These are phyloP conservation scores for Thelonectria discophora DNA, from an alignment of 2,329 filamentous ascomycete genomes.

Conservation along the genomic window DNA sequence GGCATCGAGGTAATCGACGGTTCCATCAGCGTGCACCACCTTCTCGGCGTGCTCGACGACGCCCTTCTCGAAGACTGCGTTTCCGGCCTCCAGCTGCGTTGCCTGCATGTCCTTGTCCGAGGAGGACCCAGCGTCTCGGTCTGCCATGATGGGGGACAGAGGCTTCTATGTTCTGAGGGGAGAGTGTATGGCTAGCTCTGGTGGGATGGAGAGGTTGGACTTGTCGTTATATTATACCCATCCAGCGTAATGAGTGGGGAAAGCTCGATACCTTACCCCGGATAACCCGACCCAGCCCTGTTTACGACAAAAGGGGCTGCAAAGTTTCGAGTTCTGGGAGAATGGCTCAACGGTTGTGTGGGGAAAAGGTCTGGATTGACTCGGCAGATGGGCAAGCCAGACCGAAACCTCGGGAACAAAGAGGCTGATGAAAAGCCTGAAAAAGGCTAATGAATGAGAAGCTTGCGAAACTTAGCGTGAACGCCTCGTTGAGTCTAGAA, in stretches of 20 bases:
- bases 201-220: not conserved
- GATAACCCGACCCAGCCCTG: slow-evolving; percentile 3
- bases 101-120: slow-evolving; percentile 15
- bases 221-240: slow-evolving; percentile 4
- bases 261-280: slow-evolving; percentile 21
- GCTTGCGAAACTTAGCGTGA: not conserved
- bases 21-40: slow-evolving; percentile 51
- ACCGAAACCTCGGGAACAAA: not conserved
- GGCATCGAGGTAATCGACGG: slow-evolving; percentile 52
- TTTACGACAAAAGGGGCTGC: not conserved
- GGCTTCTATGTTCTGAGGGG: not conserved
- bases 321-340: slow-evolving; percentile 8
- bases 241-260: not conserved
- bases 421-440: no score
- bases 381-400: not conserved
- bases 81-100: slow-evolving; percentile 15
- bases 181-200: not conserved
- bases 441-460: not conserved
- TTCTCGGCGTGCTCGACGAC: slow-evolving; percentile 34
- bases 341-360: slow-evolving; percentile 2
- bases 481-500: not conserved
- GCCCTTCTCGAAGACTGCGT: slow-evolving; percentile 6
- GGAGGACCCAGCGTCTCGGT: slow-evolving; percentile 1
- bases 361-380: slow-evolving; percentile 2
- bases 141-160: slow-evolving; percentile 6